Evolutionary conservation across 2,329 filamentous ascomycete species (phyloP).

Genomic region (Diaporthe ilicicola): DNA sequence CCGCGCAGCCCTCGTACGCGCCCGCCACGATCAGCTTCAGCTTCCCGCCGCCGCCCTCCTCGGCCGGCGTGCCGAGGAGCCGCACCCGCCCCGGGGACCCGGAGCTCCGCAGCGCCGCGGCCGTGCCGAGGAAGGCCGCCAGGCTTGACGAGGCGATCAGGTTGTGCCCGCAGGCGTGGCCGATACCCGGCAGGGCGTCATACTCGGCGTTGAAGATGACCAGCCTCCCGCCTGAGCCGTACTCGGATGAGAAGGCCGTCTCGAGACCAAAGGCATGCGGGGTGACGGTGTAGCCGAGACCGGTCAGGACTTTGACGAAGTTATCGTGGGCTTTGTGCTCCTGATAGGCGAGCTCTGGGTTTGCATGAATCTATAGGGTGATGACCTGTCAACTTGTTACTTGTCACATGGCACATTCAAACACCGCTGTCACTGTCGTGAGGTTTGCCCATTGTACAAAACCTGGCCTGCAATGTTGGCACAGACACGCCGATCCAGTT

Average conservation of each 20-base stretch:
- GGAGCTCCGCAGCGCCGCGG: slow-evolving; percentile 43
- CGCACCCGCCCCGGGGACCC: slow-evolving; percentile 46
- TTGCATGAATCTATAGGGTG: slow-evolving; percentile 43
- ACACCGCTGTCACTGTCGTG: no score
- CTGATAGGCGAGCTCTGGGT: slow-evolving; percentile 61
- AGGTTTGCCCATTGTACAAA: accelerated
- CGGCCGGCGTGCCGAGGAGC: slow-evolving; percentile 53
- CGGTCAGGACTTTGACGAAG: slow-evolving; percentile 54
- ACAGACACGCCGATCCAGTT: no score
- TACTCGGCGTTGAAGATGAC: slow-evolving; percentile 56
- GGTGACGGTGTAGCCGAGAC: slow-evolving; percentile 54
- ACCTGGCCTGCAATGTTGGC: not conserved
- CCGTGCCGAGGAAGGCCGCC: slow-evolving; percentile 50
- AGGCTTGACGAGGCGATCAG: slow-evolving; percentile 52
- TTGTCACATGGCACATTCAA: not conserved
- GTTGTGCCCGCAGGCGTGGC: slow-evolving; percentile 57
- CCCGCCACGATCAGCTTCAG: slow-evolving; percentile 45
- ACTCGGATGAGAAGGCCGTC: slow-evolving; percentile 59
- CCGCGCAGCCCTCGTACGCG: slow-evolving; percentile 44
- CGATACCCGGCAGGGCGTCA: slow-evolving; percentile 56
- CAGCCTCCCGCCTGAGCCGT: slow-evolving; percentile 51
- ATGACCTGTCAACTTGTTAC: not conserved
- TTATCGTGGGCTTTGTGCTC: slow-evolving; percentile 61
- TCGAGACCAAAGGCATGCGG: slow-evolving; percentile 59
- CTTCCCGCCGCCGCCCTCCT: slow-evolving; percentile 54